Evolutionary conservation across 352 stramenopile species (phyloP).

Genomic region (Peronospora destructor): DNA sequence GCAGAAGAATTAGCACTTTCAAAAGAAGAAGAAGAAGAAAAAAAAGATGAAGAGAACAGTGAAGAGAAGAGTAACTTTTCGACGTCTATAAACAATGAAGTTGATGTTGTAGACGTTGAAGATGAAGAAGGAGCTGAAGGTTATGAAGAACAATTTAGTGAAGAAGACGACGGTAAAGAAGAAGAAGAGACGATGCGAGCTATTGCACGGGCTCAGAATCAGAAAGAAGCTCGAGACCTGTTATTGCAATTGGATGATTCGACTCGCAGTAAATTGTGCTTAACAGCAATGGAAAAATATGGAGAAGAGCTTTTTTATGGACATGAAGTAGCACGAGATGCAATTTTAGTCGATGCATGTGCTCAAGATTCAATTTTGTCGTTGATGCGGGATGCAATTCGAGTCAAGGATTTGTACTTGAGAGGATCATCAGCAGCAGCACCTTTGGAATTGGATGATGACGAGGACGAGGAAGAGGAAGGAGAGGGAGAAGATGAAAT

Average conservation of each 20-base stretch:
- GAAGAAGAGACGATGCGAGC: slow-evolving; percentile 25
- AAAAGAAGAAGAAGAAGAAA: slow-evolving; percentile 12
- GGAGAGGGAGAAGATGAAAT: slow-evolving; percentile 27
- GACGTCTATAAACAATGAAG: slow-evolving; percentile 29
- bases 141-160: slow-evolving; percentile 11
- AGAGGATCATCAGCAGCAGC: slow-evolving; percentile 43
- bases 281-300: slow-evolving; percentile 61
- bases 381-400: slow-evolving; percentile 51
- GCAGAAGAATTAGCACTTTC: slow-evolving; percentile 12
- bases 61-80: slow-evolving; percentile 13
- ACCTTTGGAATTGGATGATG: slow-evolving; percentile 53
- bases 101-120: slow-evolving; percentile 37
- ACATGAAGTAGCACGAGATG: slow-evolving; percentile 51
- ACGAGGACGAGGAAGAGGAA: slow-evolving; percentile 34
- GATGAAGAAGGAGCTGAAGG: slow-evolving; percentile 17
- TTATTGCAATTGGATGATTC: slow-evolving; percentile 49
- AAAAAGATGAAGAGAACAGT: slow-evolving; percentile 11
- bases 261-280: slow-evolving; percentile 45
- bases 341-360: slow-evolving; percentile 56
- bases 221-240: slow-evolving; percentile 40
- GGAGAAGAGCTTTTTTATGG: slow-evolving; percentile 58
- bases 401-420: slow-evolving; percentile 37
- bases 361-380: slow-evolving; percentile 47
- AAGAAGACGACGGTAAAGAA: slow-evolving; percentile 26
- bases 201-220: slow-evolving; percentile 41